These are phyloP conservation scores for Pseudomassariella vexata DNA, from an alignment of 2,329 filamentous ascomycete species.

Conservation along the genomic window DNA sequence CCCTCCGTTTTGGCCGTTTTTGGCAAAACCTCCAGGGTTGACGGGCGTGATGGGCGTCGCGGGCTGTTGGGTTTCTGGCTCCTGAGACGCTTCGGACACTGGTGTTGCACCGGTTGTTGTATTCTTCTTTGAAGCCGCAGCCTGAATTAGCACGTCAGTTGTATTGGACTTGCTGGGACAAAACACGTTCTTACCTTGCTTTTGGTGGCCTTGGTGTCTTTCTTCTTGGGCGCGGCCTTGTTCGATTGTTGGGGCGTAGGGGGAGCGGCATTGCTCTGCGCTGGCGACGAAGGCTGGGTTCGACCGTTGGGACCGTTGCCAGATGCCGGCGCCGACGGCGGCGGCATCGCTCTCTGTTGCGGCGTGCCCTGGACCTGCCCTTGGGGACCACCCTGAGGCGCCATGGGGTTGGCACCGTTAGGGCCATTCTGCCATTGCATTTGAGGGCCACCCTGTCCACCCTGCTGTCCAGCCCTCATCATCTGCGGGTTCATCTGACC, in stretches of 20 bases:
- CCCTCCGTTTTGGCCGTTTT: constrained; percentile 36
- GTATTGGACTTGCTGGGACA: background rate
- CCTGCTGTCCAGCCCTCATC: constrained; percentile 43
- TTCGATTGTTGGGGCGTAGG: constrained; percentile 70
- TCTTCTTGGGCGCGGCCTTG: constrained; percentile 75
- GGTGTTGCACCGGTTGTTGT: constrained; percentile 51
- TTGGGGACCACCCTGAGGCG: constrained; percentile 36
- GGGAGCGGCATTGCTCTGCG: constrained; percentile 60
- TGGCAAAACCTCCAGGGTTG: constrained; percentile 43
- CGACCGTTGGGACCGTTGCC: constrained; percentile 41
- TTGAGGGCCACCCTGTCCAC: constrained; percentile 32
- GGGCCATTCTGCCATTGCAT: constrained; percentile 42
- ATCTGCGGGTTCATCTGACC: constrained; percentile 55
- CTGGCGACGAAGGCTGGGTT: constrained; percentile 54
- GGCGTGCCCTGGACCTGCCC: constrained; percentile 60
- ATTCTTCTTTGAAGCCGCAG: constrained; percentile 58
- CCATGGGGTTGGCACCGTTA: constrained; percentile 33
- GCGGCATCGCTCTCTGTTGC: constrained; percentile 67
- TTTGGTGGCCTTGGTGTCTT: constrained; percentile 60
- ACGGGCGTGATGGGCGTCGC: constrained; percentile 60
- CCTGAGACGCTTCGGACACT: constrained; percentile 47
- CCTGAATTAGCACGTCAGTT: constrained; percentile 32
- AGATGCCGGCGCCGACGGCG: constrained; percentile 54
- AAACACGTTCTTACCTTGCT: constrained; percentile 52
- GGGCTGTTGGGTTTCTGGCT: constrained; percentile 54